Conservation (phyloP, 192 early-diverging fungal genomes). For the Coemansia sp. region DNA sequence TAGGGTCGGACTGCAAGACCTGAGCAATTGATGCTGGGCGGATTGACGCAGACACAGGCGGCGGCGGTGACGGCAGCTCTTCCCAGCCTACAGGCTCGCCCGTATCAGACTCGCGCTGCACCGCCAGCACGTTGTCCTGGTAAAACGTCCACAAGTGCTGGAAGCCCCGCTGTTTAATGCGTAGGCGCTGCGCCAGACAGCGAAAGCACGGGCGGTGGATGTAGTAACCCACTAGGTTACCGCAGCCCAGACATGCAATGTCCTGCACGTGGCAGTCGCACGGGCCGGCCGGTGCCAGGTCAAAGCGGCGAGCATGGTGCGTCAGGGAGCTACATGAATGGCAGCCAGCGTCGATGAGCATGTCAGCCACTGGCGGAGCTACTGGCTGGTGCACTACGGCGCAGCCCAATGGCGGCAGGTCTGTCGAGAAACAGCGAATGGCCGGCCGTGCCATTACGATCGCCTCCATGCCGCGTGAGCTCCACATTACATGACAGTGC, state of each 20-base stretch:
- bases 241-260: conserved; percentile 50
- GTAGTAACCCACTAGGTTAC: conserved; percentile 50
- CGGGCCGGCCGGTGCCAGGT: conserved; percentile 44
- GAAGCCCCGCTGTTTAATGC: conserved; percentile 51
- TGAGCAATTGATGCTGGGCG: neutral
- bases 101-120: conserved; percentile 40
- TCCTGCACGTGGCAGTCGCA: conserved; percentile 56
- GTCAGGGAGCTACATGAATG: conserved; percentile 38
- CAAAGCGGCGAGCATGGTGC: conserved; percentile 48
- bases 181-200: conserved; percentile 48
- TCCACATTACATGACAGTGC: conserved; percentile 47
- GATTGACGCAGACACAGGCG: conserved; percentile 24
- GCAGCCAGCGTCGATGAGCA: conserved; percentile 35
- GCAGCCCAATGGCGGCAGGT: conserved; percentile 50
- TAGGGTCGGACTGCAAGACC: conserved; percentile 3
- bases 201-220: conserved; percentile 53
- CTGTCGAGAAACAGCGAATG: conserved; percentile 48
- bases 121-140: conserved; percentile 45
- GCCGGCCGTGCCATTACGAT: conserved; percentile 50
- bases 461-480: conserved; percentile 53
- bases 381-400: conserved; percentile 45
- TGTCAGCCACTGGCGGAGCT: conserved; percentile 30
- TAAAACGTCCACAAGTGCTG: conserved; percentile 56
- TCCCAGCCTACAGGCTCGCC: conserved; percentile 43
- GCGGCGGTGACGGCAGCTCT: conserved; percentile 33